These are phyloP conservation scores for Phytophthora multivora DNA, from an alignment of 352 stramenopile genomes.

Conservation along the genomic window DNA sequence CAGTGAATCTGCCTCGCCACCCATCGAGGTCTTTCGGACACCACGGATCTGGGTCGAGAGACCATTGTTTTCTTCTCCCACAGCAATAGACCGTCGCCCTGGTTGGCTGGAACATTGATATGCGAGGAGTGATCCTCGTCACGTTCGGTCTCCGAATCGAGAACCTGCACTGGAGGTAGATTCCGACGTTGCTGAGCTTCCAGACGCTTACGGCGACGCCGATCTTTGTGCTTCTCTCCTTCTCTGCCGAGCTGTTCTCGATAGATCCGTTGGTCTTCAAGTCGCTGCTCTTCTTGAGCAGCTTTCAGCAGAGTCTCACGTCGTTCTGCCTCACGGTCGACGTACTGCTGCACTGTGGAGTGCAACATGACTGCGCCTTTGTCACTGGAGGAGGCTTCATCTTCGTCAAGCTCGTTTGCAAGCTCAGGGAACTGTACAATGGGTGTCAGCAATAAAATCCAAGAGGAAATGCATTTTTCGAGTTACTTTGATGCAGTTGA, in stretches of 20 bases:
- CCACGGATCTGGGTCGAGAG: conserved; percentile 2
- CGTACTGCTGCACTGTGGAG: conserved; percentile 20
- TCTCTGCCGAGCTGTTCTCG: conserved; percentile 46
- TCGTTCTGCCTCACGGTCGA: conserved; percentile 33
- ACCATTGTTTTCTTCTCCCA: conserved; percentile 31
- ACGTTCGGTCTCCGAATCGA: conserved; percentile 6
- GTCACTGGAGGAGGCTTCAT: conserved; percentile 6
- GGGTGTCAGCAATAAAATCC: not conserved
- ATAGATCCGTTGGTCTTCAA: conserved; percentile 62
- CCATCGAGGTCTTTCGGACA: conserved; percentile 15
- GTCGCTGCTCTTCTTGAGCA: conserved; percentile 40
- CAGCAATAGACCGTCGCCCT: conserved; percentile 19
- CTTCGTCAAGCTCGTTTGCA: conserved; percentile 13
- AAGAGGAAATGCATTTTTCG: no score
- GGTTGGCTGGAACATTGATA: not conserved
- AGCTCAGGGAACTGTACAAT: conserved; percentile 23
- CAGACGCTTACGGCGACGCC: conserved; percentile 36
- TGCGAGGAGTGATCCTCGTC: not conserved
- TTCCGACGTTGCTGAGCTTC: conserved; percentile 17
- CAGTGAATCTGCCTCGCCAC: conserved; percentile 25
- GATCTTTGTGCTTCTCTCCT: conserved; percentile 49
- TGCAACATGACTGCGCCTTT: conserved; percentile 5
- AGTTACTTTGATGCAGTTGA: conserved; percentile 47
- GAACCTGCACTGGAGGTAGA: conserved; percentile 6
- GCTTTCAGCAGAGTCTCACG: conserved; percentile 37